Evolutionary conservation across 768 basidiomycete species (phyloP), one percentile per base, ranked within the genome.

Genomic region (Auricularia sp.): DNA sequence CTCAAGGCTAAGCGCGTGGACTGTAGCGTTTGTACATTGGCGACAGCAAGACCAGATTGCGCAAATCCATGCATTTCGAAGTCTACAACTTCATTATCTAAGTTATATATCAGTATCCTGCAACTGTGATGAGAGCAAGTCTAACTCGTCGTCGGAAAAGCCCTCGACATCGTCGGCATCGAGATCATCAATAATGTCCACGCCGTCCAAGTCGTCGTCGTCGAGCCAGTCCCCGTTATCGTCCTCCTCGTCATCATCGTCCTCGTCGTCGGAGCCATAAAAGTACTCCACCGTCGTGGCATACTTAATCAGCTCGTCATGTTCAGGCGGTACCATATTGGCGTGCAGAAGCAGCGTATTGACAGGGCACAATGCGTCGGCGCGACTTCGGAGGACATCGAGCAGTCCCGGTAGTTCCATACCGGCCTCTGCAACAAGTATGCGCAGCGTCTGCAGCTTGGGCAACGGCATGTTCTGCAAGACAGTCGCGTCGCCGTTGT

Each of bases 191-290:
- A 64, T 33, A 6, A 66, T 69, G 14, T 65, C 66, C 11, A n/a
- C 54, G n/a, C 62, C 65, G 3, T 66, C 68, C 5, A 64, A 44
- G 2, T 44, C 18, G 35, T 24, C 62, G 18, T 67, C 62, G 8
- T 68, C 67, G 39, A 42, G 39, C 39, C 39, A 42, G 14, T 67
- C 68, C 14, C 69, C 64, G 18, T 67, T 66, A 51, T 73, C 76
- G 18, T 86, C 89, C 47, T 70, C 71, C 67, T 78, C 77, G 13
- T 85, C 81, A 29, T 75, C 68, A n/a, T 85, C 81, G 33, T 75
- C 68, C n/a, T 82, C 82, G 0, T 76, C 71, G 63, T 78, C 70
- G 47, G 82, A 78, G 74, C 87, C 78, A 39, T 71, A 72, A 63
- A 80, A 71, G n/a, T 73, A 73, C 66, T 74, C 76, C 54, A 90